A percentile compares a stretch with the other conserved stretches of the same genome.
Evolutionary conservation across 192 early-diverging fungal genomes (phyloP).

Genomic region (Umbelopsis vinacea): DNA sequence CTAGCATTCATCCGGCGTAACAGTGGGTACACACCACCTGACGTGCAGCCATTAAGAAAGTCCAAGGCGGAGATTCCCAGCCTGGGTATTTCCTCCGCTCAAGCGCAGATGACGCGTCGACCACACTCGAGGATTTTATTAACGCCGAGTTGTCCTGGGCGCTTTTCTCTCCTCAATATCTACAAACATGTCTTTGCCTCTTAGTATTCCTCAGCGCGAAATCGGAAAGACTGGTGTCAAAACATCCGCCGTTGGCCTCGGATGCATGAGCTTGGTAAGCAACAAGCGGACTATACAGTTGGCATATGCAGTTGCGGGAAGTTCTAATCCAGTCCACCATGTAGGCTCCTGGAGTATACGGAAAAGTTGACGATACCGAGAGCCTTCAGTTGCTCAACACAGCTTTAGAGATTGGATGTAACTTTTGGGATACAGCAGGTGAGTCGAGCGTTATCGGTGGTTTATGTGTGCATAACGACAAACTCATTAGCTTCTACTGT

Average conservation of each 20-base stretch:
- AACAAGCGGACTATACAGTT: neutral
- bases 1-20: too few relatives aligned
- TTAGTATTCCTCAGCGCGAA: conserved; percentile 15
- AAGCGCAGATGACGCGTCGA: too few relatives aligned
- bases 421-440: conserved; percentile 59
- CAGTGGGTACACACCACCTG: too few relatives aligned
- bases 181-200: neutral
- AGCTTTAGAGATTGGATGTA: conserved; percentile 56
- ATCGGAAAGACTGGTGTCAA: conserved; percentile 45
- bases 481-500: conserved; percentile 46
- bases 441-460: conserved; percentile 2
- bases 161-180: too few relatives aligned
- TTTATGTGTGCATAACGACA: conserved; percentile 39
- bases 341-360: conserved; percentile 37
- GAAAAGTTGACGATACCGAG: conserved; percentile 34
- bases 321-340: too few relatives aligned
- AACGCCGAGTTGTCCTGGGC: too few relatives aligned
- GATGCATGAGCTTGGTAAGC: conserved; percentile 40
- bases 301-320: too few relatives aligned
- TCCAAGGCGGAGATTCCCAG: too few relatives aligned
- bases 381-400: conserved; percentile 48
- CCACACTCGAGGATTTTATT: too few relatives aligned
- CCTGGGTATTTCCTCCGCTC: too few relatives aligned
- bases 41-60: too few relatives aligned
- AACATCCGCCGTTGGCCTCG: conserved; percentile 43